Evolutionary conservation across 2,329 filamentous ascomycete species (phyloP), one percentile per base, ranked within the genome.

Genomic region (Colletotrichum magnum): DNA sequence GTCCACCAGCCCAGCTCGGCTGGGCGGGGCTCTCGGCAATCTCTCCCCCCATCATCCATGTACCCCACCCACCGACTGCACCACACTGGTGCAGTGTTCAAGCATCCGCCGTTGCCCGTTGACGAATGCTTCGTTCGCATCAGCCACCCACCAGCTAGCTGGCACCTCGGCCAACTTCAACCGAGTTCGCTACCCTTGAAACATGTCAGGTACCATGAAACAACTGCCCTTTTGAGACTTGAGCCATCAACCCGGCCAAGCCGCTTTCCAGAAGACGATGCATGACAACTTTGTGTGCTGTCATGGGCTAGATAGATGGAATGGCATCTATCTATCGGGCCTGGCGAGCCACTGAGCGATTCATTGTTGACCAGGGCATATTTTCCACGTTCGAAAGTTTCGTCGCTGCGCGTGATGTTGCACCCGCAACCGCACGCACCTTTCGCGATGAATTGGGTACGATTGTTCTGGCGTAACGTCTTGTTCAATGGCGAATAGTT

Each of bases 121-220:
- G 32, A 24, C 21, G 21, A 36, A 36, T 36, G 32, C 32, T 36
- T 36, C 32, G 32, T 36, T 36, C 41, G 6, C 47, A 50, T 36
- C 39, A 60, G 36, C 63, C 57, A 66, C 57, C 48, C 56, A 13
- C 53, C 56, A 41, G 43, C 47, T 21, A 41, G 43, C 47, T 21
- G 32, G 47, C 52, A 41, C 41, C 52, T 52, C 54, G 48, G 62
- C 28, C 51, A 41, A 60, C 62, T 12, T 41, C 45, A 18, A 60
- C 48, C 53, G 45, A 60, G 56, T 57, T 61, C 56, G 36, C 50
- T 39, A 59, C 48, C 63, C 51, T 69, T 67, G 67, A 69, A 69
- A 69, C 67, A 67, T 61, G 62, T 66, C 62, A 66, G 45, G 18
- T 66, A 52, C 56, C 61, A 50, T 67, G 67, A 69, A 67, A 67